A percentile compares a stretch with the other conserved stretches of the same genome.
phyloP scores from a whole-genome alignment of 495 filamentous ascomycete species.

The Lophiotrema nucula region DNA sequence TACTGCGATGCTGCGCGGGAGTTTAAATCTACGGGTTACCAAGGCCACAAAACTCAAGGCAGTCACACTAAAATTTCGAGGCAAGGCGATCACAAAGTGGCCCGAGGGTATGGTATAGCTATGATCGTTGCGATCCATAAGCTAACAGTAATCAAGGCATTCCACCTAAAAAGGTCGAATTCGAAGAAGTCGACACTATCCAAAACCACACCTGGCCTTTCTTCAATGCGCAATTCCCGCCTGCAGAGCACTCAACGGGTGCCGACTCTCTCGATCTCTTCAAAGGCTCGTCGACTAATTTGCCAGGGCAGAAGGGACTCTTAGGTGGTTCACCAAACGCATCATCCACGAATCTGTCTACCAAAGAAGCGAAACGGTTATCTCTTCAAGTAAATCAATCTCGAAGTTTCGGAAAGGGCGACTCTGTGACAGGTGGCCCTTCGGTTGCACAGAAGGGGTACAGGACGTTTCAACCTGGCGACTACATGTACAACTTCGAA shows the following conservation, averaged over 20 bases:
- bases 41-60: constrained; percentile 95
- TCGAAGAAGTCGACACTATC: constrained; percentile 75
- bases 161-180: constrained; percentile 80
- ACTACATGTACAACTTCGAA: constrained; percentile 94
- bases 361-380: constrained; percentile 60
- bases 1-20: constrained; percentile 83
- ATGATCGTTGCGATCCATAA: neutral
- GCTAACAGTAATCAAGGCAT: constrained; percentile 60
- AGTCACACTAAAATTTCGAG: constrained; percentile 82
- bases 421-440: constrained; percentile 56
- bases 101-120: constrained; percentile 67
- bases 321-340: constrained; percentile 52
- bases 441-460: constrained; percentile 83
- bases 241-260: constrained; percentile 62
- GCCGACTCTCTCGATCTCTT: constrained; percentile 59
- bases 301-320: constrained; percentile 13
- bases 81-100: constrained; percentile 89
- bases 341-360: constrained; percentile 44
- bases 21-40: constrained; percentile 74
- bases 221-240: constrained; percentile 70
- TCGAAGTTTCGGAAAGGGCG: constrained; percentile 82
- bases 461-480: constrained; percentile 83
- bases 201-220: constrained; percentile 77
- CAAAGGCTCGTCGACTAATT: constrained; percentile 29
- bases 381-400: constrained; percentile 79